These are phyloP conservation scores for Candida anglica DNA, from an alignment of 805 yeast species.

Conservation along the genomic window DNA sequence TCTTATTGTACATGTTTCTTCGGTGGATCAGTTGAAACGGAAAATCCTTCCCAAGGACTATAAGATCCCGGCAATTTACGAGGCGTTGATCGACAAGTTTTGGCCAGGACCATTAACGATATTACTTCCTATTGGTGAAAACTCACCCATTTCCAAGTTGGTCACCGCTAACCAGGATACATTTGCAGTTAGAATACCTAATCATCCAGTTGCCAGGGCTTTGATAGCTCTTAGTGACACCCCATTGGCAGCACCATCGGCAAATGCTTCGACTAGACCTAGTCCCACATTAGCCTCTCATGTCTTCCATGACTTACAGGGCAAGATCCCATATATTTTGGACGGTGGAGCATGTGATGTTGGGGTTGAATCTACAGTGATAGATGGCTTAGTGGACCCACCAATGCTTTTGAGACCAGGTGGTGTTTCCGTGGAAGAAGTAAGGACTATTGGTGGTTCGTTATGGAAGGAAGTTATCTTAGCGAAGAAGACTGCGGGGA, in stretches of 20 bases:
- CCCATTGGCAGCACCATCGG: slow-evolving; percentile 97
- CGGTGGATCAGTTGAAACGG: slow-evolving; percentile 64
- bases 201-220: slow-evolving; percentile 86
- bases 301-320: slow-evolving; percentile 75
- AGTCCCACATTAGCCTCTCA: slow-evolving; percentile 89
- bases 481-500: slow-evolving; percentile 64
- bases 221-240: slow-evolving; percentile 77
- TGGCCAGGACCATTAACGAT: slow-evolving; percentile 99
- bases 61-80: slow-evolving; percentile 66
- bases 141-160: slow-evolving; percentile 55
- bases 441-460: slow-evolving; percentile 60
- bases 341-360: slow-evolving; percentile 90
- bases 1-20: slow-evolving; percentile 82
- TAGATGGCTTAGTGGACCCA: slow-evolving; percentile 82
- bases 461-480: slow-evolving; percentile 61
- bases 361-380: slow-evolving; percentile 92
- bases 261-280: slow-evolving; percentile 93
- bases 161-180: slow-evolving; percentile 89
- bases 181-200: slow-evolving; percentile 88
- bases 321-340: slow-evolving; percentile 74
- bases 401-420: slow-evolving; percentile 94
- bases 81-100: slow-evolving; percentile 57
- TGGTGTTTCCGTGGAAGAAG: slow-evolving; percentile 80
- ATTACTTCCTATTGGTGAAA: slow-evolving; percentile 55
- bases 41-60: slow-evolving; percentile 46